A percentile compares a stretch with the other conserved stretches of the same genome.
Conservation (phyloP, 2,329 filamentous ascomycete genomes). For the Venturiaceae sp. region DNA sequence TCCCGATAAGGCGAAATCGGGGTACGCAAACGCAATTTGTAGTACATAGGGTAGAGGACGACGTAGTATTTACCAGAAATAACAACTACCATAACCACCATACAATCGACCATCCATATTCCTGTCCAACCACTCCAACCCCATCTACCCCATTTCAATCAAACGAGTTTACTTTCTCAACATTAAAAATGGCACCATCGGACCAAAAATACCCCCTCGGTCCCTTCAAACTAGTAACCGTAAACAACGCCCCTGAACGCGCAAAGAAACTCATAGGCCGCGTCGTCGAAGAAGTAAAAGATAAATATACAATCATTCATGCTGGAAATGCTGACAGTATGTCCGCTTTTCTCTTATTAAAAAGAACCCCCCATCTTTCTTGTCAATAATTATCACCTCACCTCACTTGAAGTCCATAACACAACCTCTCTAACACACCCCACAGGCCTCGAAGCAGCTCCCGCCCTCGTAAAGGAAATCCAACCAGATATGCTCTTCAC, state of each 20-base stretch:
- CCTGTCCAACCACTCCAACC: too few species aligned
- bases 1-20: neutral
- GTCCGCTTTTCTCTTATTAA: constrained; percentile 14
- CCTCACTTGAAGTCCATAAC: neutral
- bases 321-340: constrained; percentile 53
- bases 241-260: constrained; percentile 58
- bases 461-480: neutral
- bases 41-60: too few species aligned
- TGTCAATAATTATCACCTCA: neutral
- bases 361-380: neutral
- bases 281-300: constrained; percentile 50
- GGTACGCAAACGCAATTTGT: too few species aligned
- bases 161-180: too few species aligned
- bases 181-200: neutral
- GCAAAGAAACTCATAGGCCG: constrained; percentile 54
- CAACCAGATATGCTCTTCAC: constrained; percentile 15
- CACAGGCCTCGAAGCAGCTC: neutral
- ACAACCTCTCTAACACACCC: neutral
- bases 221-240: constrained; percentile 47
- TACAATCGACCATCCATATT: too few species aligned
- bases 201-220: neutral
- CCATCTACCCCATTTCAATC: too few species aligned
- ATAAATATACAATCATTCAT: constrained; percentile 53
- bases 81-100: too few species aligned
- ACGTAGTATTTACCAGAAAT: too few species aligned